These are phyloP conservation scores for Chiua sp. DNA, from an alignment of 1,284 basidiomycete species.

Conservation along the genomic window DNA sequence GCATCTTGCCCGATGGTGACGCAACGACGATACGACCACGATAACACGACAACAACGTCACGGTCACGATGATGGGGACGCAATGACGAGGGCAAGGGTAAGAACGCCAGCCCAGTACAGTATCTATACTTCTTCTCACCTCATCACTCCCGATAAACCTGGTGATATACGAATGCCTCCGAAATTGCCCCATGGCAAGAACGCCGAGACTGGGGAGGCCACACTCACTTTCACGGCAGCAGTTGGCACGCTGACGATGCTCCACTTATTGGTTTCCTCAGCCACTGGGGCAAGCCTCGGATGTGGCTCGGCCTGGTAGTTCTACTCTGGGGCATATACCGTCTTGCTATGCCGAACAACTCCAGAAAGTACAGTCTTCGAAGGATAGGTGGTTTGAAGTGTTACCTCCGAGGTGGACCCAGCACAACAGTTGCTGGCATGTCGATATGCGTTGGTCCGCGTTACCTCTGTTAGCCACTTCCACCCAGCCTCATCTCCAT, in stretches of 20 bases:
- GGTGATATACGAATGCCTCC: conserved; percentile 89
- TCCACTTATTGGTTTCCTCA: conserved; percentile 90
- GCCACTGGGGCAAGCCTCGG: conserved; percentile 82
- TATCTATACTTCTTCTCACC: conserved; percentile 78
- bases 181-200: conserved; percentile 96
- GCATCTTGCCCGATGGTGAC: too few relatives aligned
- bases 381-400: conserved; percentile 73
- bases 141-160: conserved; percentile 55
- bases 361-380: conserved; percentile 63
- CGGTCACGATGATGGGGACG: too few relatives aligned
- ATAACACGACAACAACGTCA: too few relatives aligned
- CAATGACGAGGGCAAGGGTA: too few relatives aligned
- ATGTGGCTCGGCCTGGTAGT: conserved; percentile 84
- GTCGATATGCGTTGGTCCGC: conserved; percentile 69
- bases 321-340: conserved; percentile 69
- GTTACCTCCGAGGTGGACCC: conserved; percentile 70
- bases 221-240: conserved; percentile 95
- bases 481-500: conserved; percentile 56
- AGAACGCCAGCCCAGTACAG: conserved; percentile 73
- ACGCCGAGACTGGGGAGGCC: conserved; percentile 83
- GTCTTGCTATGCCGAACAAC: conserved; percentile 62
- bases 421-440: conserved; percentile 73
- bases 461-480: conserved; percentile 52
- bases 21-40: too few relatives aligned
- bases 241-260: conserved; percentile 98